Conservation (phyloP, 177 flowering plant species). For the Vitis hybrid region DNA sequence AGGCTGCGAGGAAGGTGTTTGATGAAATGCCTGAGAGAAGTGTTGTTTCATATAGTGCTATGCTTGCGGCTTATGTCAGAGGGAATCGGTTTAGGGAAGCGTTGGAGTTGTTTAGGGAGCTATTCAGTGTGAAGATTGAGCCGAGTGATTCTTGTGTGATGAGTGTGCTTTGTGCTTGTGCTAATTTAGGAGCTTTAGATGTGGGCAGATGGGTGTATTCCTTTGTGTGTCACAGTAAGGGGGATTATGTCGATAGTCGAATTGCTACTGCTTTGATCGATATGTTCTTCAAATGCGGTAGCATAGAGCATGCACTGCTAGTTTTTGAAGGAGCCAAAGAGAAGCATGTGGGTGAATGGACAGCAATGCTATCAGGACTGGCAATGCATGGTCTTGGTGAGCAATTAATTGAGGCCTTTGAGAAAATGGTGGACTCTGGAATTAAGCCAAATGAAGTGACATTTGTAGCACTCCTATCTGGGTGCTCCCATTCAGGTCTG, state of each 20-base stretch:
- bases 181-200: slow-evolving; percentile 30
- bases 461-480: slow-evolving; percentile 35
- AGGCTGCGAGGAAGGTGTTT: background rate
- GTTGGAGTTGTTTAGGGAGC: slow-evolving; percentile 26
- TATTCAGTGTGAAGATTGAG: slow-evolving; percentile 17
- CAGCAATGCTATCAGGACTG: slow-evolving; percentile 35
- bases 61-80: slow-evolving; percentile 32
- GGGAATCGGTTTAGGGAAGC: slow-evolving; percentile 26
- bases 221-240: slow-evolving; percentile 14
- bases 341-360: slow-evolving; percentile 34
- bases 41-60: slow-evolving; percentile 34
- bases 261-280: slow-evolving; percentile 32
- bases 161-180: slow-evolving; percentile 30
- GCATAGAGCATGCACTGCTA: slow-evolving; percentile 18
- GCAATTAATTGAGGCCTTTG: slow-evolving; percentile 25
- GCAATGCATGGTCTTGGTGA: slow-evolving; percentile 38
- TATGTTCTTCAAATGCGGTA: slow-evolving; percentile 44
- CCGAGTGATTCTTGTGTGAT: slow-evolving; percentile 29
- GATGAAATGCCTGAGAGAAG: slow-evolving; percentile 11
- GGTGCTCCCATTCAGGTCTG: slow-evolving; percentile 38
- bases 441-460: slow-evolving; percentile 32
- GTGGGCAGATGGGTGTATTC: slow-evolving; percentile 37
- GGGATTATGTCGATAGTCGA: slow-evolving; percentile 16
- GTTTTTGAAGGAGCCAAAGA: slow-evolving; percentile 22
- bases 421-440: slow-evolving; percentile 29